Base-by-base conservation (phyloP, 2,329 filamentous ascomycete species). In the Colletotrichum aenigma region DNA sequence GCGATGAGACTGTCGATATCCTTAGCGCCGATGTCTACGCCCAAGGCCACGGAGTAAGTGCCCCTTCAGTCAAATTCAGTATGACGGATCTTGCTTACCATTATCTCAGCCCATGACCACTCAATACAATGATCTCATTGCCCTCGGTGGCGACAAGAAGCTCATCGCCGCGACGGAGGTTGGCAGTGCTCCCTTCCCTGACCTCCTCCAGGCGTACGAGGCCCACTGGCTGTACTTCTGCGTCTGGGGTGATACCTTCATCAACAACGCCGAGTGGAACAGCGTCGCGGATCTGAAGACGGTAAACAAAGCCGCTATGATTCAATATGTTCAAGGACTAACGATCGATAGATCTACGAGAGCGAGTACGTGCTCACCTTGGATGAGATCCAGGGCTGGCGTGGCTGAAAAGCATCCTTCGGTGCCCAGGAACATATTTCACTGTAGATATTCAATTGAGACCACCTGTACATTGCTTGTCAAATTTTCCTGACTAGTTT, bases 161-260 rank as follows among this genome's bases (percentile, higher is more conserved):
- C 83, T 89, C 69, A 85, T 88, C 38, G 87, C 86, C 0, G 86
- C 87, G 1, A 79, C 87, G 7, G 88, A 89, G 77, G 85, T 89
- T 1, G 88, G 88, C 13, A 84, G 84, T 15, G 85, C 88, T 4
- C 87, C 88, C 65, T 82, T 85, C n/a, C 86, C 86, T 0, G 80
- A 80, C 2, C 80, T 83, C 55, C 79, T 89, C 5, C 81, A 84
- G 76, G 84, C 85, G 6, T 89, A 88, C 76, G 82, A 85, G 77
- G 85, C 87, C 0, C 84, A 89, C 76, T 89, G 88, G 88, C 81
- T 85, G 38, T 89, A 85, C 80, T 89, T 89, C 74, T 83, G 82
- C 43, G 85, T 87, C 7, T 89, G 88, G 88, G 81, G 81, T 13
- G 86, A 85, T 5, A 83, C 83, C 1, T 89, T 83, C 73, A 87